A percentile compares a stretch with the other conserved stretches of the same genome.
These are phyloP conservation scores for Cyclotella choctawhatcheeana DNA, from an alignment of 108 stramenopile species.

Conservation along the genomic window DNA sequence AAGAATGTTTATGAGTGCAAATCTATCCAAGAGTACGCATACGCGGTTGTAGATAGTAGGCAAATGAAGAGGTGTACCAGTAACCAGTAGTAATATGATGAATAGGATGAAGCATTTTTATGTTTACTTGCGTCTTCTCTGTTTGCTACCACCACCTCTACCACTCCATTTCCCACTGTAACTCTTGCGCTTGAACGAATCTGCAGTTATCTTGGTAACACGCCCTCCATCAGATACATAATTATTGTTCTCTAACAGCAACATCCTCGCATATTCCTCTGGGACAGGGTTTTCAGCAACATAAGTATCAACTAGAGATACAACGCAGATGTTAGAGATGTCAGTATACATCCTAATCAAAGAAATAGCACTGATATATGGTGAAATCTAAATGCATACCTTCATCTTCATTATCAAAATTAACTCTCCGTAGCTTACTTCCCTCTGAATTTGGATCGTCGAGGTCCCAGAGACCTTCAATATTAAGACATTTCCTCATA, in stretches of 20 bases:
- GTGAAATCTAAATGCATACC: neutral
- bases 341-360: neutral
- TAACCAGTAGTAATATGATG: no score
- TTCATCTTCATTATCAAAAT: conserved; percentile 62
- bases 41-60: no score
- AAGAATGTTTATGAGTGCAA: neutral
- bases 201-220: conserved; percentile 21
- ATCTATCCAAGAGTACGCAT: neutral
- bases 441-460: conserved; percentile 41
- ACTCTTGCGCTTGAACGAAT: conserved; percentile 30
- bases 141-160: conserved; percentile 25
- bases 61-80: no score
- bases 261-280: conserved; percentile 44
- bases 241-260: conserved; percentile 13
- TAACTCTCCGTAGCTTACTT: conserved; percentile 57
- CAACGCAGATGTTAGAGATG: no score
- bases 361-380: neutral
- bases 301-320: conserved; percentile 65
- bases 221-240: conserved; percentile 36
- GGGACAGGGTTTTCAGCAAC: conserved; percentile 76
- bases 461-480: conserved; percentile 79
- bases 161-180: conserved; percentile 50
- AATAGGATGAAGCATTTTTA: no score
- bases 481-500: conserved; percentile 60
- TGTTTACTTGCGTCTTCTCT: no score